Evolutionary conservation across 225 moss, liverwort and hornwort species (phyloP).

Genomic region (Straminergon stramineum): DNA sequence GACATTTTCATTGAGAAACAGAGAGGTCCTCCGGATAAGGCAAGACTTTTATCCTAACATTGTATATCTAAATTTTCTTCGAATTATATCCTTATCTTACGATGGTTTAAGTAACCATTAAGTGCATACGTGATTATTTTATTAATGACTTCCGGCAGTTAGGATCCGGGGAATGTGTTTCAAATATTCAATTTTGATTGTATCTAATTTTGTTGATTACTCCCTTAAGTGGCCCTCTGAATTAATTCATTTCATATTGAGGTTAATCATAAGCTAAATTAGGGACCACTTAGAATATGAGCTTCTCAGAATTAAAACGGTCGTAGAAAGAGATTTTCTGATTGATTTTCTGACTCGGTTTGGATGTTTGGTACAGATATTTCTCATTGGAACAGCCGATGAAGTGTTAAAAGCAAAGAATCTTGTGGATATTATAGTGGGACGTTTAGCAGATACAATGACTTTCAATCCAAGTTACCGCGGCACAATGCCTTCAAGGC

Average conservation of each 20-base stretch:
- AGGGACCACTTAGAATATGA: background rate
- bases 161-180: background rate
- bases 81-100: background rate
- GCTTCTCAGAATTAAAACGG: background rate
- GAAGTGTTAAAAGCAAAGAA: constrained; percentile 84
- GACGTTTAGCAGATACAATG: constrained; percentile 18
- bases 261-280: background rate
- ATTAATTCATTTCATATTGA: background rate
- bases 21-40: constrained; percentile 90
- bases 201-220: background rate
- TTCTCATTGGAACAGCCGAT: constrained; percentile 71
- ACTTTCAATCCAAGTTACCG: background rate
- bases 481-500: background rate
- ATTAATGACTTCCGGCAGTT: background rate
- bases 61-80: background rate
- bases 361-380: constrained; percentile 39
- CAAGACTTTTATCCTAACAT: background rate
- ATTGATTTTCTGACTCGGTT: background rate
- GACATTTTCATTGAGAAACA: constrained; percentile 84
- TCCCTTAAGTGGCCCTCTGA: background rate
- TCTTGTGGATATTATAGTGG: constrained; percentile 39
- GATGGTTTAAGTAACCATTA: background rate
- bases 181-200: background rate
- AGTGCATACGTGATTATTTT: background rate
- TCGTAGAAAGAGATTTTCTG: background rate